Evolutionary conservation across 495 filamentous ascomycete species (phyloP), one percentile per base, ranked within the genome.

Genomic region (Penicillium coffeae): DNA sequence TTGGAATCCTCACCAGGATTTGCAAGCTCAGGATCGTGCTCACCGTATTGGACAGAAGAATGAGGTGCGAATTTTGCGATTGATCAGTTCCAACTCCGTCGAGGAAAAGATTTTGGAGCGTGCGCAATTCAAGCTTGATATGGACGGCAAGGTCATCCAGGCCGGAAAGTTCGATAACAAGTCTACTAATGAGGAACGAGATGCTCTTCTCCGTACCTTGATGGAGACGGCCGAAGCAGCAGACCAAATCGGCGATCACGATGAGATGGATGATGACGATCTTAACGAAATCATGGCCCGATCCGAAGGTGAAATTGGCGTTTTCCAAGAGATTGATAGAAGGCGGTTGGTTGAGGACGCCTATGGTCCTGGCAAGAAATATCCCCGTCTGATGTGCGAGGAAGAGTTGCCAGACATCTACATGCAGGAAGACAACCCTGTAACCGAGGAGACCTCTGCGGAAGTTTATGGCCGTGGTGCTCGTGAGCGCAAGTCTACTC

Each of bases 11-110:
- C 93, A 97, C 69, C 93, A 98, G 70, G 93, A 98, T 86, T 72
- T 98, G 63, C 93, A 98, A 70, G 93, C 93, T 21, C 93, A 98
- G 66, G 93, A 98, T 84, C 92, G 93, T 83, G 93, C 93, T 18
- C 93, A 98, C 82, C 93, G 93, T 84, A 98, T 98, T 54, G 93
- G 93, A 42, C 93, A 98, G 67, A 98, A 98, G 83, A 98, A 98
- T 61, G 93, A 98, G 71, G 93, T 98, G 27, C 88, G 93, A 21
- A 98, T 98, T 59, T 71, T 98, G 52, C 82, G 93, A 57, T 75
- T 98, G 33, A 98, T 98, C 66, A 96, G 85, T 52, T 92, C 90
- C 3, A 94, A 95, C 56, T 97, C 94, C 1, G 89, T 98, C 14
- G 93, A 98, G 69, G 93, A 98, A 69, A 96, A 97, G 74, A 98